Evolutionary conservation across 169 alveolate species (phyloP).

Genomic region (Cryptosporidium canis): DNA sequence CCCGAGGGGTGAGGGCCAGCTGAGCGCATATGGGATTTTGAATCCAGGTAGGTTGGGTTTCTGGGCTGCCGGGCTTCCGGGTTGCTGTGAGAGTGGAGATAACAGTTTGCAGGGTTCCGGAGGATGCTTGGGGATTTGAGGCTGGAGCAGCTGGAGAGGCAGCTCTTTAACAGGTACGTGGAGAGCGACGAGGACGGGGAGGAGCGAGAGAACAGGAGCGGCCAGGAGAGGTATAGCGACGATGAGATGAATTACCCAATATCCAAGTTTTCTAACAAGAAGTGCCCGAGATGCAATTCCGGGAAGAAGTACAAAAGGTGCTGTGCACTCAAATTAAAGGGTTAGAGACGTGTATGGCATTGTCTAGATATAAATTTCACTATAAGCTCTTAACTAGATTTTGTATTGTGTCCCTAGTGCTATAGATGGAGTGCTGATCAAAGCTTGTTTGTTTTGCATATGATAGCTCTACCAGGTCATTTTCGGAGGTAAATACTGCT

Average conservation of each 20-base stretch:
- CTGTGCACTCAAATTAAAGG: slow-evolving; percentile 25
- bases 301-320: slow-evolving; percentile 64
- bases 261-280: slow-evolving; percentile 64
- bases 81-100: neutral
- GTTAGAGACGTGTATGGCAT: neutral
- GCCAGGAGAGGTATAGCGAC: slow-evolving; percentile 30
- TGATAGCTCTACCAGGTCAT: slow-evolving; percentile 44
- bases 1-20: neutral
- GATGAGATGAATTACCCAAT: slow-evolving; percentile 61
- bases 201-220: neutral
- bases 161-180: slow-evolving; percentile 22
- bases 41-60: slow-evolving; percentile 51
- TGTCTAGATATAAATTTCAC: neutral
- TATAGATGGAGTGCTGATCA: neutral
- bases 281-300: slow-evolving; percentile 67
- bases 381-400: slow-evolving; percentile 35
- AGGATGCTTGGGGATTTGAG: slow-evolving; percentile 60
- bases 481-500: slow-evolving; percentile 57
- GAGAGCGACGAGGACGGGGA: slow-evolving; percentile 4
- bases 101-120: slow-evolving; percentile 12
- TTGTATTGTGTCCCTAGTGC: slow-evolving; percentile 39
- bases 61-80: neutral
- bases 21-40: slow-evolving; percentile 54
- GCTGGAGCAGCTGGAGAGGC: slow-evolving; percentile 56
- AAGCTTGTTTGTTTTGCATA: slow-evolving; percentile 33